These are phyloP conservation scores for carrot (Daucus carota) DNA, from an alignment of 129 eudicot species.

Conservation along the genomic window DH1_v3.0 NC_030387.2:24302001-24302500, in stretches of 20 bases:
- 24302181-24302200: slow-evolving; percentile 93
- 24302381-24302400: slow-evolving; percentile 14
- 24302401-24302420: slow-evolving; percentile 16
- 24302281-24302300: slow-evolving; percentile 9
- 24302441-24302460: not conserved
- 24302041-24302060: slow-evolving; percentile 50
- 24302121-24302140: slow-evolving; percentile 29
- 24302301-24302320: slow-evolving; percentile 13
- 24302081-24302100: not conserved
- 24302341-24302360: slow-evolving; percentile 36
- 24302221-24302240: slow-evolving; percentile 46
- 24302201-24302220: slow-evolving; percentile 73
- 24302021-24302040: slow-evolving; percentile 40
- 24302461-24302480: not conserved
- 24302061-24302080: slow-evolving; percentile 2
- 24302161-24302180: slow-evolving; percentile 88
- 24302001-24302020: slow-evolving; percentile 24
- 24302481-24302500: not conserved
- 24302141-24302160: slow-evolving; percentile 94
- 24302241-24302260: slow-evolving; percentile 72
- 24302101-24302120: not conserved
- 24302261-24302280: slow-evolving; percentile 38
- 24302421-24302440: not conserved
- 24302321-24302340: slow-evolving; percentile 3
- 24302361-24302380: slow-evolving; percentile 16